Percentiles rank a stretch among this genome's conserved stretches.
Conservation (phyloP, 2,329 filamentous ascomycete genomes). For the Calonectria pteridis region DNA sequence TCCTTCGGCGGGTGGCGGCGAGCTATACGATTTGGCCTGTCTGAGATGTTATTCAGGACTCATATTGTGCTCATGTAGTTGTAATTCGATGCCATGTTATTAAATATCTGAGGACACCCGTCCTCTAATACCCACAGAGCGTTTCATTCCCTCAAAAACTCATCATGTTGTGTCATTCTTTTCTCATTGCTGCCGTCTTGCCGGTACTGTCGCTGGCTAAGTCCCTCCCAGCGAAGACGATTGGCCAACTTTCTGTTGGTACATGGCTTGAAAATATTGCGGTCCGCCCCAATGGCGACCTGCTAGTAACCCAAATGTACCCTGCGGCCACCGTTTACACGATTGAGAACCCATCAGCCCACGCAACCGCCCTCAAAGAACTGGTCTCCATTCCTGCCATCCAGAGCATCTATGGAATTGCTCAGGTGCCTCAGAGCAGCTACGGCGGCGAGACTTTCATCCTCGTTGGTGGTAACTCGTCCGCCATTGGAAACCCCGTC, state of each 20-base stretch:
- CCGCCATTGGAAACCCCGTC: constrained; percentile 14
- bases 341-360: constrained; percentile 21
- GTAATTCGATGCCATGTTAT: no score
- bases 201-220: constrained; percentile 20
- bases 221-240: constrained; percentile 19
- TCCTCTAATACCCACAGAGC: background rate
- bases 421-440: constrained; percentile 13
- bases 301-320: constrained; percentile 31
- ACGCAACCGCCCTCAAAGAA: constrained; percentile 16
- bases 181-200: constrained; percentile 9
- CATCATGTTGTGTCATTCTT: constrained; percentile 21
- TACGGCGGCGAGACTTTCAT: constrained; percentile 25
- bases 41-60: background rate
- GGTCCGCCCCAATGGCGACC: constrained; percentile 31
- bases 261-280: constrained; percentile 39
- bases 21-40: background rate
- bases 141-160: no score
- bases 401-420: constrained; percentile 33
- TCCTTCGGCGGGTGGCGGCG: background rate
- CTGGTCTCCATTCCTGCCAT: constrained; percentile 32
- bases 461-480: constrained; percentile 35
- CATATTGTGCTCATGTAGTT: no score
- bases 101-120: background rate
- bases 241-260: constrained; percentile 27
- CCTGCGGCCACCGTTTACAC: constrained; percentile 34